Conservation (phyloP, 2,329 filamentous ascomycete species). For the Trematosphaeria pertusa region DNA sequence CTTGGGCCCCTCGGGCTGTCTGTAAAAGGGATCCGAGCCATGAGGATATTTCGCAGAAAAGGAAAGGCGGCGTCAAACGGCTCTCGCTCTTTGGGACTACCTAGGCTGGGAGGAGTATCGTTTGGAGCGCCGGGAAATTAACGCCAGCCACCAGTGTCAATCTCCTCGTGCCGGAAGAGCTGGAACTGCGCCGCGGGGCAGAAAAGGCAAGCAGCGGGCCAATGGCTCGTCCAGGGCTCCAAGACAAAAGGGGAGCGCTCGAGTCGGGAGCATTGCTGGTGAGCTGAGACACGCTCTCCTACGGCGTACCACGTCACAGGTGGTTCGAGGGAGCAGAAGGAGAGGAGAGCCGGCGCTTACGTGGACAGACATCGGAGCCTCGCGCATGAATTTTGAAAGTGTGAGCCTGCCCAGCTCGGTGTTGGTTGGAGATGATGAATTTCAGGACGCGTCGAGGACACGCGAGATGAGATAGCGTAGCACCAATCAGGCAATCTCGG, state of each 20-base stretch:
- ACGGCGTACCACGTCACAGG: too few species aligned
- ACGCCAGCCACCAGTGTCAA: too few species aligned
- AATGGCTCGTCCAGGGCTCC: too few species aligned
- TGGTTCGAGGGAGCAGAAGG: too few species aligned
- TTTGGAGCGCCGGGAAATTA: conserved; percentile 33
- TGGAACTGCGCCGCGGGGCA: too few species aligned
- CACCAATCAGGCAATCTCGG: conserved; percentile 15
- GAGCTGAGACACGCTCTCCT: too few species aligned
- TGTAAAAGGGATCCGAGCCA: conserved; percentile 23
- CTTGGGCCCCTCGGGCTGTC: conserved; percentile 25
- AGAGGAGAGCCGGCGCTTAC: too few species aligned
- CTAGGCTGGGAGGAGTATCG: conserved; percentile 31
- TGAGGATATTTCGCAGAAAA: conserved; percentile 16
- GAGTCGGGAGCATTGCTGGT: too few species aligned
- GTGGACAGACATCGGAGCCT: conserved; percentile 7
- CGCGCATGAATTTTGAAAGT: conserved; percentile 24
- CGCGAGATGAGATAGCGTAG: conserved; percentile 9
- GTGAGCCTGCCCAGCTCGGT: conserved; percentile 13
- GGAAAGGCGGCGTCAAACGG: conserved; percentile 36
- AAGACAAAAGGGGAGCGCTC: too few species aligned
- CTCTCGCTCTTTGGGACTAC: conserved; percentile 23
- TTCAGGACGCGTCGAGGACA: conserved; percentile 17
- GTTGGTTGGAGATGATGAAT: conserved; percentile 23
- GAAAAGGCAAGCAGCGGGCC: too few species aligned
- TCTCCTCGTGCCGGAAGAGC: too few species aligned